Evolutionary conservation across 805 yeast genomes (phyloP), one percentile per base, ranked within the genome.

Genomic region (Kodamaea restingae): DNA sequence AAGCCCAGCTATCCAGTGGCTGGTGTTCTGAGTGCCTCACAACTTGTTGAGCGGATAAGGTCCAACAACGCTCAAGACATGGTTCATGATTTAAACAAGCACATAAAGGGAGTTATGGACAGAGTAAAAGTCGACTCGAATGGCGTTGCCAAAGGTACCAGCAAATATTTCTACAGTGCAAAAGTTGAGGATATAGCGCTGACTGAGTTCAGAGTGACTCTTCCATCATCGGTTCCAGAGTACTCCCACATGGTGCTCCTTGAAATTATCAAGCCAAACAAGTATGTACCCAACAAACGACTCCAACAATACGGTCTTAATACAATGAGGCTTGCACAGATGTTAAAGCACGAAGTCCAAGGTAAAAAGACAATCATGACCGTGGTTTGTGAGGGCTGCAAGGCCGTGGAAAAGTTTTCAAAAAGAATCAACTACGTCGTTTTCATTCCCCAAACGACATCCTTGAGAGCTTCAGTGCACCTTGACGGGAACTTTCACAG

Each of bases 111-210:
- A 12, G 58, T 58, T 2, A 32, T 61, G 18, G 32, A 45, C 1
- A 35, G 63, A 36, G 25, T 59, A 4, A 34, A 43, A 12, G 49
- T 53, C 2, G 46, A 52, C 7, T 10, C 21, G 11, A 30, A 30
- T 10, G 32, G 40, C 6, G 44, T 44, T 11, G 18, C 32, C 12
- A 50, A 46, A 28, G 62, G 61, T 1, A 39, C 39, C 9, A 65
- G 71, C 39, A 65, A 64, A 42, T 64, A 66, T 43, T 55, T 58
- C 28, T 31, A 44, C 26, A 36, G 44, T 20, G 41, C 60, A 10
- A 31, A 31, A 1, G 15, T 49, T 7, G 22, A 33, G 4, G 38
- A 27, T 8, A 18, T 29, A 4, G 41, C 35, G 8, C 17, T 40
- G 12, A 22, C 30, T n/a, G 36, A 37, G 31, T 24, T 37, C 21